These are phyloP conservation scores for Hansfordia pulvinata DNA, from an alignment of 2,329 filamentous ascomycete species.

Conservation along the genomic window DNA sequence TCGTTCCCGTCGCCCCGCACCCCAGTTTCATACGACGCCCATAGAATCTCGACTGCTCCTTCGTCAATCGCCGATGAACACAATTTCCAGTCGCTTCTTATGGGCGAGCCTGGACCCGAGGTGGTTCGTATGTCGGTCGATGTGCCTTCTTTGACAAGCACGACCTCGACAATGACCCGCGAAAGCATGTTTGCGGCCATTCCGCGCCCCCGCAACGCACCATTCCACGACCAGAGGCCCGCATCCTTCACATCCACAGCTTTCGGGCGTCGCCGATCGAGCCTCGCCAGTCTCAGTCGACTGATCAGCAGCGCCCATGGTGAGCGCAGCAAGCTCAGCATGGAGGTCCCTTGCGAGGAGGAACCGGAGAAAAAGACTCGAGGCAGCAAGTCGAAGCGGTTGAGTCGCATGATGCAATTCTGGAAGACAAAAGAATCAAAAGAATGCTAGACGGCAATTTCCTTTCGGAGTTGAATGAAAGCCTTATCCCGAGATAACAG, in stretches of 20 bases:
- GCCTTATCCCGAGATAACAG: no score
- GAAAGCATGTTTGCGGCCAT: conserved; percentile 40
- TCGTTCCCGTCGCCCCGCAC: conserved; percentile 60
- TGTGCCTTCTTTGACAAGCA: conserved; percentile 62
- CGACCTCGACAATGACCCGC: conserved; percentile 63
- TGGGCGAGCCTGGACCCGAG: conserved; percentile 64
- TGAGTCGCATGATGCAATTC: conserved; percentile 67
- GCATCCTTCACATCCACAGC: conserved; percentile 47
- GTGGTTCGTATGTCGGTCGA: conserved; percentile 54
- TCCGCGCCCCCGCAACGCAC: conserved; percentile 22
- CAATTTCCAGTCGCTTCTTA: conserved; percentile 54
- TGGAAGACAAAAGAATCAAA: conserved; percentile 48
- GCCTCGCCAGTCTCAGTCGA: conserved; percentile 63
- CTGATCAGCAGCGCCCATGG: conserved; percentile 64
- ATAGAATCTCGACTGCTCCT: conserved; percentile 60
- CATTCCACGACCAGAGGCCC: conserved; percentile 41
- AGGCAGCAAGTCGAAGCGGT: conserved; percentile 50
- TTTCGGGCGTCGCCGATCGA: conserved; percentile 59
- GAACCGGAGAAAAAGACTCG: conserved; percentile 44
- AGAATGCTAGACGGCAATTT: conserved; percentile 1
- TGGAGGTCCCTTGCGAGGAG: conserved; percentile 45
- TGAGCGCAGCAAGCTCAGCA: conserved; percentile 61
- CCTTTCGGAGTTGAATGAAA: no score
- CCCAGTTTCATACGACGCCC: conserved; percentile 55
- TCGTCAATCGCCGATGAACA: conserved; percentile 63